phyloP scores from a whole-genome alignment of 2,329 filamentous ascomycete genomes.

The Ophiostoma pallidulum region DNA sequence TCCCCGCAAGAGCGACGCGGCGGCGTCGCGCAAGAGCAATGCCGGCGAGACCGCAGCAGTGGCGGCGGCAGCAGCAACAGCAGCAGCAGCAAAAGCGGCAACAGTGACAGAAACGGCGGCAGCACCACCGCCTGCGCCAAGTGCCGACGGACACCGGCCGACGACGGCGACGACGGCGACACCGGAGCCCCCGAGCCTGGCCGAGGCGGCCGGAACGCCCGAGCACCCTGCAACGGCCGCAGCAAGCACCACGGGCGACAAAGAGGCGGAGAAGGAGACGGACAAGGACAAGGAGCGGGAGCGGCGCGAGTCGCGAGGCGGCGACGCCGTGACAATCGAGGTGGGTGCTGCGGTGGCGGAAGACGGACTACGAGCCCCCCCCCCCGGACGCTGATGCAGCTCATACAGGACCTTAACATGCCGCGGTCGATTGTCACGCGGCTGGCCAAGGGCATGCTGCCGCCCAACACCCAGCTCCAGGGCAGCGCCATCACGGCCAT shows the following conservation, averaged over 20 bases:
- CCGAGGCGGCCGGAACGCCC: background rate
- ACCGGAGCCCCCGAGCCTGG: background rate
- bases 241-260: background rate
- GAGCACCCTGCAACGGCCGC: background rate
- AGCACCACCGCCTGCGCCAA: no score
- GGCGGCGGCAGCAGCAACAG: slow-evolving; percentile 12
- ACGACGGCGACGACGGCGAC: background rate
- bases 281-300: slow-evolving; percentile 14
- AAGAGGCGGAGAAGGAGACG: slow-evolving; percentile 27
- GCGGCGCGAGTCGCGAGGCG: slow-evolving; percentile 17
- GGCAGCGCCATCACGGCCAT: slow-evolving; percentile 72
- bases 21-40: slow-evolving; percentile 32
- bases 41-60: slow-evolving; percentile 30
- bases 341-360: slow-evolving; percentile 25
- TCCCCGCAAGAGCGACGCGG: slow-evolving; percentile 43
- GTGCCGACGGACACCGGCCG: background rate
- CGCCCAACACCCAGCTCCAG: slow-evolving; percentile 73
- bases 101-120: slow-evolving; percentile 14
- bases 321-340: slow-evolving; percentile 43
- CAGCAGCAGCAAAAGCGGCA: slow-evolving; percentile 12
- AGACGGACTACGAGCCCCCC: background rate
- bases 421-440: slow-evolving; percentile 75
- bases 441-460: slow-evolving; percentile 69
- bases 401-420: slow-evolving; percentile 61
- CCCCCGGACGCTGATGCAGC: background rate